Percentiles rank a stretch among this genome's conserved stretches.
phyloP scores from a whole-genome alignment of 164 flowering plant genomes.

The Nymphaea thermarum region DNA sequence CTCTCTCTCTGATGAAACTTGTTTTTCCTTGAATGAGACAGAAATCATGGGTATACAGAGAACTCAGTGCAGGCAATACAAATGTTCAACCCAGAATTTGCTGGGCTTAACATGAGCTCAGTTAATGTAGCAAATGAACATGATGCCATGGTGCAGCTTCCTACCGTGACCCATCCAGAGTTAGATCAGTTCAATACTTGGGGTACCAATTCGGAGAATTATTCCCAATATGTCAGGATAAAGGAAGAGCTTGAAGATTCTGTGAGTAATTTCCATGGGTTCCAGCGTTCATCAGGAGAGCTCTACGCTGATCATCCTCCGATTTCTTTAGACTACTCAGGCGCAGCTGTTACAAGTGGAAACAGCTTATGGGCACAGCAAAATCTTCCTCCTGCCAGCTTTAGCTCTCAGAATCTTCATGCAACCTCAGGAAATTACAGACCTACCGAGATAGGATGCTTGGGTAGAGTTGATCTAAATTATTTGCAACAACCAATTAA shows the following conservation, averaged over 20 bases:
- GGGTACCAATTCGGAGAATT: conserved; percentile 14
- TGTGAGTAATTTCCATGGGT: conserved; percentile 20
- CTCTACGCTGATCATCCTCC: conserved; percentile 11
- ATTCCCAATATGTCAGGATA: conserved; percentile 22
- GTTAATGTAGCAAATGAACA: conserved; percentile 18
- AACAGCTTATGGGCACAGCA: conserved; percentile 32
- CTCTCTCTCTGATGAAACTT: not conserved
- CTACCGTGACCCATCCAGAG: conserved; percentile 23
- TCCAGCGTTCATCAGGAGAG: conserved; percentile 12
- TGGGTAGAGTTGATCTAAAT: conserved; percentile 38
- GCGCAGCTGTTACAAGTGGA: conserved; percentile 8
- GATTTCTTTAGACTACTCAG: conserved; percentile 9
- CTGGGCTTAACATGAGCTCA: conserved; percentile 12
- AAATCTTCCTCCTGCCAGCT: conserved; percentile 48
- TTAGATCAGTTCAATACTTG: conserved; percentile 36
- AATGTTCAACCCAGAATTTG: conserved; percentile 6
- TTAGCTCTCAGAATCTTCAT: conserved; percentile 25
- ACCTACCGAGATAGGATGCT: conserved; percentile 41
- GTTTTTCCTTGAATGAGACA: conserved; percentile 2
- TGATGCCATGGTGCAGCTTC: conserved; percentile 13
- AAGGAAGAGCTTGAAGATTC: conserved; percentile 30
- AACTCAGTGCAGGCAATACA: not conserved
- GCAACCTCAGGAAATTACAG: conserved; percentile 19
- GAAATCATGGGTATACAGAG: conserved; percentile 7
- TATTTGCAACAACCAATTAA: conserved; percentile 27